Evolutionary conservation across 148 eudicot genomes (phyloP).

Genomic region (Spergularia marina): DNA sequence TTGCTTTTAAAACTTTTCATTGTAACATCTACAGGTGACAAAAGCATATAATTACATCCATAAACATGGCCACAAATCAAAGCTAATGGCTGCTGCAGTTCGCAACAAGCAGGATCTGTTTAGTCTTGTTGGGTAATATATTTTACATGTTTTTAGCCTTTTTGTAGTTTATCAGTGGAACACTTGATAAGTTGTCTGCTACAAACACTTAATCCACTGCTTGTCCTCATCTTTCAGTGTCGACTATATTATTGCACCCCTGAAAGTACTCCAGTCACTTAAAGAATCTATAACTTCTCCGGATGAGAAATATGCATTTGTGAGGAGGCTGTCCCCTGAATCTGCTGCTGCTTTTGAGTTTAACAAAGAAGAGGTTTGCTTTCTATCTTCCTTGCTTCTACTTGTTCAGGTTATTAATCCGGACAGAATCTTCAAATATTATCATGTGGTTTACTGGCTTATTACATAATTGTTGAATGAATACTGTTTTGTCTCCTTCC

Average conservation of each 20-base stretch:
- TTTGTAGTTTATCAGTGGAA: neutral
- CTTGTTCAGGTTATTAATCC: neutral
- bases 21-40: slow-evolving; percentile 51
- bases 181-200: neutral
- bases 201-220: slow-evolving; percentile 3
- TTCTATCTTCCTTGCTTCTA: slow-evolving; percentile 16
- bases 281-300: slow-evolving; percentile 69
- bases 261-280: slow-evolving; percentile 87
- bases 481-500: too few species aligned
- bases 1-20: neutral
- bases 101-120: slow-evolving; percentile 91
- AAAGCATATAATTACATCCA: slow-evolving; percentile 95
- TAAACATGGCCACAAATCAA: slow-evolving; percentile 80
- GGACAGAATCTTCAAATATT: neutral
- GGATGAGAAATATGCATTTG: slow-evolving; percentile 79
- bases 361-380: slow-evolving; percentile 68
- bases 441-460: neutral
- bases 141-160: neutral
- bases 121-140: slow-evolving; percentile 74
- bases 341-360: slow-evolving; percentile 79
- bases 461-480: neutral
- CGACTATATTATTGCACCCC: slow-evolving; percentile 85
- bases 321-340: slow-evolving; percentile 73
- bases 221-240: slow-evolving; percentile 47
- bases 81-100: slow-evolving; percentile 92